Evolutionary conservation across 306 rosid species (phyloP), one percentile per base, ranked within the genome.

Genomic region (Acmispon strigosus): DNA sequence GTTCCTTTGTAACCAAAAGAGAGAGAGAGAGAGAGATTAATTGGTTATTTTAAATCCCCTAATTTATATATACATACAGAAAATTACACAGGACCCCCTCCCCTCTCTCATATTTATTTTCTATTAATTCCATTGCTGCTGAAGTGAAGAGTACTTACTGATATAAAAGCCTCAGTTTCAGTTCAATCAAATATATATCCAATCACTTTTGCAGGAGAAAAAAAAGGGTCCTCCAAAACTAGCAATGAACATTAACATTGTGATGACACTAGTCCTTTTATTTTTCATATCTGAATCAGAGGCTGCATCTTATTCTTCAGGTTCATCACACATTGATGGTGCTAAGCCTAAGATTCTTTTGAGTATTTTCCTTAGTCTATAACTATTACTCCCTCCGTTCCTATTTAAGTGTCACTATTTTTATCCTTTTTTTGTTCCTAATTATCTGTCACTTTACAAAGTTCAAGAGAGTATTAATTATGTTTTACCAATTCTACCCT

Each of bases 181-280:
- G 42, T 32, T 36, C 37, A 37, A 48, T 51, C 76, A 73, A 32
- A 32, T n/a, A n/a, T n/a, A n/a, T 32, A 6, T 32, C 37, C 37
- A 5, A 32, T 32, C 37, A 51, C 36, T 24, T 39, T 29, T 27
- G 42, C 53, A 58, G 3, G 7, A 61, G 19, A n/a, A 17, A 68
- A 59, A 45, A 77, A 86, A 84, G 88, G 72, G 22, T 58, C 50
- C 79, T 72, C 15, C 72, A 57, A 39, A 69, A 66, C 41, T 67
- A 32, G 53, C 57, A 54, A 69, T 55, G 53, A 66, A 57, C 45
- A n/a, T n/a, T n/a, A n/a, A n/a, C n/a, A 49, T 67, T 76, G 55
- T 27, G 15, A 58, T 81, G 34, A 1, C 52, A 41, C 48, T 55
- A 36, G 24, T 73, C 36, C 32, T 81, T 54, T 56, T 80, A 62